phyloP scores from a whole-genome alignment of 768 basidiomycete genomes.

The Neoboletus magnificus region DNA sequence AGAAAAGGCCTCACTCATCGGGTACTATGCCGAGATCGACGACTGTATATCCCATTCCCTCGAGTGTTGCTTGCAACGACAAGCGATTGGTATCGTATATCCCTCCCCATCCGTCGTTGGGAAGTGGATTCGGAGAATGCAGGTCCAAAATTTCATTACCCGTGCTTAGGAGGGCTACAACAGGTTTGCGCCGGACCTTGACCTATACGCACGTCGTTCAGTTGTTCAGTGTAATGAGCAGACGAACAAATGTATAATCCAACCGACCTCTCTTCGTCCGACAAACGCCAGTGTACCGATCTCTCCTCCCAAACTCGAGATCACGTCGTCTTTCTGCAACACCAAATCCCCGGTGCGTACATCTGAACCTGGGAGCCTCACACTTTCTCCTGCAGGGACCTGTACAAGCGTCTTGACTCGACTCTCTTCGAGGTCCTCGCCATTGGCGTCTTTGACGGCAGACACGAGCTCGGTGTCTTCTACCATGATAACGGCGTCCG shows the following conservation, averaged over 20 bases:
- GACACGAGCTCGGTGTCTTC: conserved; percentile 83
- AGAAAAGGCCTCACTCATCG: conserved; percentile 53
- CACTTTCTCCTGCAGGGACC: conserved; percentile 64
- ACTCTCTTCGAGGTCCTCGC: conserved; percentile 58
- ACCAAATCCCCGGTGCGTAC: conserved; percentile 65
- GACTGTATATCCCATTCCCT: conserved; percentile 72
- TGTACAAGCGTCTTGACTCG: conserved; percentile 66
- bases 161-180: conserved; percentile 79
- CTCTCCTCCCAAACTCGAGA: conserved; percentile 73
- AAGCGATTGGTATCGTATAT: conserved; percentile 89
- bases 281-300: conserved; percentile 81
- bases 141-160: conserved; percentile 79
- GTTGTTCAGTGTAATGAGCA: not conserved
- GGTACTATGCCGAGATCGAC: conserved; percentile 77
- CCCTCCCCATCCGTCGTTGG: conserved; percentile 55
- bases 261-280: conserved; percentile 61
- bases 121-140: conserved; percentile 37
- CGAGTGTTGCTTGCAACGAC: conserved; percentile 64
- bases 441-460: conserved; percentile 37
- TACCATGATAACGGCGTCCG: conserved; percentile 87
- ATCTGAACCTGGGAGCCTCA: conserved; percentile 72
- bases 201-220: conserved; percentile 43
- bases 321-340: conserved; percentile 55
- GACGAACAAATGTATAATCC: not conserved
- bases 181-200: conserved; percentile 64